Evolutionary conservation across 2,329 filamentous ascomycete species (phyloP).

Genomic region (Sphaerulina musiva): DNA sequence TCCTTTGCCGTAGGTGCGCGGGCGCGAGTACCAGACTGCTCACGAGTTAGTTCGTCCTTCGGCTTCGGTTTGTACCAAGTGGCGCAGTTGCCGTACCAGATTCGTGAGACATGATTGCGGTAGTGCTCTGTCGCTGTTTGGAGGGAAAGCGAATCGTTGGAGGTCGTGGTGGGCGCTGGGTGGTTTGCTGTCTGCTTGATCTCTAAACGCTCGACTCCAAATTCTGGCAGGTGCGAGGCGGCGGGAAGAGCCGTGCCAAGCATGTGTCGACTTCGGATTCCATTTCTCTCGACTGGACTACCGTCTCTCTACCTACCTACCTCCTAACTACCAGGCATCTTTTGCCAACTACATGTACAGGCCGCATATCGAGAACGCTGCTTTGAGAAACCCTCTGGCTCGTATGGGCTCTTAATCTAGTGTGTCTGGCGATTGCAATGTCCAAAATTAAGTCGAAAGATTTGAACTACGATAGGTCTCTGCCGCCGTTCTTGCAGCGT

Average conservation of each 20-base stretch:
- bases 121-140: slow-evolving; percentile 16
- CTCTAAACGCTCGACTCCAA: slow-evolving; percentile 1
- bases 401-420: neutral
- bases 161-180: slow-evolving; percentile 7
- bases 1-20: slow-evolving; percentile 95
- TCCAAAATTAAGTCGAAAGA: slow-evolving; percentile 58
- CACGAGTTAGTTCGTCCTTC: slow-evolving; percentile 7
- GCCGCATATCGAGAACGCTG: too few species aligned
- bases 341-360: too few species aligned
- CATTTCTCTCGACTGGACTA: neutral
- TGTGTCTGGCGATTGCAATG: slow-evolving; percentile 14
- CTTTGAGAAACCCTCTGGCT: neutral
- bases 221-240: slow-evolving; percentile 1
- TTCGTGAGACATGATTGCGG: slow-evolving; percentile 76
- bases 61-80: neutral
- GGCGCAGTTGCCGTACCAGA: slow-evolving; percentile 39
- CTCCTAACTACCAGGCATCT: neutral
- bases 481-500: slow-evolving; percentile 43
- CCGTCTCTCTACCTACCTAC: neutral
- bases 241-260: neutral
- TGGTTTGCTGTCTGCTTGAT: slow-evolving; percentile 2
- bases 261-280: too few species aligned
- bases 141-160: slow-evolving; percentile 10
- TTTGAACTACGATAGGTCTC: slow-evolving; percentile 57
- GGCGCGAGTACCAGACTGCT: slow-evolving; percentile 92